These are phyloP conservation scores for Boletus sensibilis DNA, from an alignment of 768 basidiomycete species.

Conservation along the genomic window DNA sequence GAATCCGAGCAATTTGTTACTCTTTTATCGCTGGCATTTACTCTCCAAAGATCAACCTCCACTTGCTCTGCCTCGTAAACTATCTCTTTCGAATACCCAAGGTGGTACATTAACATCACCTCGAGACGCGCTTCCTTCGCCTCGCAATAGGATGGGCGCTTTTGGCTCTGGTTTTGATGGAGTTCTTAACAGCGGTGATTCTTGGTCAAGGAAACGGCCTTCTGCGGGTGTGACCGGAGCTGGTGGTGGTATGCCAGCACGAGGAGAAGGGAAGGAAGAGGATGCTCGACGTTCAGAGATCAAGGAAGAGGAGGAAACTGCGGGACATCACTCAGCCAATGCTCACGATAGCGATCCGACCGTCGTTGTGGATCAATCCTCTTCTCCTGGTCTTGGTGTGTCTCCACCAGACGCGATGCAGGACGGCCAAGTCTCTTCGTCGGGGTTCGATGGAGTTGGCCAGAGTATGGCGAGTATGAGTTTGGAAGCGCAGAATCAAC, in stretches of 20 bases:
- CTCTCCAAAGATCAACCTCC: constrained; percentile 54
- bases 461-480: constrained; percentile 17
- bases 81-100: constrained; percentile 64
- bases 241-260: constrained; percentile 32
- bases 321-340: constrained; percentile 2
- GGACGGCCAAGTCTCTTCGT: constrained; percentile 10
- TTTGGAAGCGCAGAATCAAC: constrained; percentile 12
- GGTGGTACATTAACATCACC: constrained; percentile 48
- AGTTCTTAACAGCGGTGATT: constrained; percentile 63
- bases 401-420: constrained; percentile 5
- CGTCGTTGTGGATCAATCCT: constrained; percentile 6
- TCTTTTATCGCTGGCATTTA: constrained; percentile 7
- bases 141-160: constrained; percentile 59
- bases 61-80: constrained; percentile 58
- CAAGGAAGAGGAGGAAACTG: constrained; percentile 56
- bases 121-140: constrained; percentile 62
- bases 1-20: constrained; percentile 7
- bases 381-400: constrained; percentile 11
- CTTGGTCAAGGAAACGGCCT: constrained; percentile 66
- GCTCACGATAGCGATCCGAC: constrained; percentile 8
- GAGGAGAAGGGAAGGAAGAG: constrained; percentile 41
- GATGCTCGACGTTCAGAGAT: constrained; percentile 48
- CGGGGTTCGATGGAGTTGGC: constrained; percentile 7
- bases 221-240: constrained; percentile 55
- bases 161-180: constrained; percentile 68